Conservation (phyloP, 2,329 filamentous ascomycete species). For the Botrytis squamosa region DNA sequence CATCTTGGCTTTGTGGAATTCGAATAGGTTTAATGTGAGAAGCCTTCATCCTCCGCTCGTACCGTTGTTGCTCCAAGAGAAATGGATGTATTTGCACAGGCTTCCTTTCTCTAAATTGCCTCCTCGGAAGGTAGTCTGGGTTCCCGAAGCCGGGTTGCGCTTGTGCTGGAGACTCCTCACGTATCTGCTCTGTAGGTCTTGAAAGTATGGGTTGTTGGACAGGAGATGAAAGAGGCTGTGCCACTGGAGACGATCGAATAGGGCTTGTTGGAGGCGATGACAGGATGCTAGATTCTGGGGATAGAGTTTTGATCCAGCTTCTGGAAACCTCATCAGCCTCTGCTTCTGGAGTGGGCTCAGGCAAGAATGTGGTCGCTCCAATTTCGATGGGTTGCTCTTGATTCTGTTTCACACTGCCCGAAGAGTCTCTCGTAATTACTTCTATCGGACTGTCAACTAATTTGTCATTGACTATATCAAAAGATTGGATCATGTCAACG, state of each 20-base stretch:
- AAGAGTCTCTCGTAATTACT: neutral
- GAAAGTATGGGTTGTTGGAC: neutral
- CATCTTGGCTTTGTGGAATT: conserved; percentile 32
- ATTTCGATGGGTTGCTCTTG: neutral
- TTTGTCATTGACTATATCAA: neutral
- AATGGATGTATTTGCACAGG: conserved; percentile 40
- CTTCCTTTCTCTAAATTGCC: conserved; percentile 33
- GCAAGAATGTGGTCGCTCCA: neutral
- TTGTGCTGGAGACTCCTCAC: neutral
- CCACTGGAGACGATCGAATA: conserved; percentile 19
- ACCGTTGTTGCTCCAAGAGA: conserved; percentile 37
- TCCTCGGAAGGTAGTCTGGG: neutral
- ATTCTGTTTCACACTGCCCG: neutral
- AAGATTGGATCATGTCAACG: conserved; percentile 15
- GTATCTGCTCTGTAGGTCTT: neutral
- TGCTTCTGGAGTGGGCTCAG: conserved; percentile 3
- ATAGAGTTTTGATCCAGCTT: conserved; percentile 42
- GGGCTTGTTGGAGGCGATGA: conserved; percentile 29
- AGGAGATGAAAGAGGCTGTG: neutral
- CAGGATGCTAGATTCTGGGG: conserved; percentile 38
- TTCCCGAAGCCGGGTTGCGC: neutral
- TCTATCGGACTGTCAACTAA: neutral
- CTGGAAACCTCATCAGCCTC: conserved; percentile 42
- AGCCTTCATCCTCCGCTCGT: conserved; percentile 35
- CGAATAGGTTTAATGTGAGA: conserved; percentile 36